Percentiles rank a stretch among this genome's conserved stretches.
phyloP scores from a whole-genome alignment of 495 filamentous ascomycete species.

The Clohesyomyces aquaticus region DNA sequence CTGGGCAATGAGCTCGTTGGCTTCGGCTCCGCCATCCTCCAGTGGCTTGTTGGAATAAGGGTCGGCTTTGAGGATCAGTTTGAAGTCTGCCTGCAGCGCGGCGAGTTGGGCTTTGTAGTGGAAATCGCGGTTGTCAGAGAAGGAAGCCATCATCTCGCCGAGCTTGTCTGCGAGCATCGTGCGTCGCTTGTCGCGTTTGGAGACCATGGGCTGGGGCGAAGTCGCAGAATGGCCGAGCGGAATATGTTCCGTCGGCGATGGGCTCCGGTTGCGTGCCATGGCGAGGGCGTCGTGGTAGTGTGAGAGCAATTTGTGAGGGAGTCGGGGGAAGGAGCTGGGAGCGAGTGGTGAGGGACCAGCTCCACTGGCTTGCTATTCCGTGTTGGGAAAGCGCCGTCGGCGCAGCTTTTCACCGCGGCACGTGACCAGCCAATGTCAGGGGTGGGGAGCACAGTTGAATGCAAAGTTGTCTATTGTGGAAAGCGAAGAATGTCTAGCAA shows the following conservation, averaged over 20 bases:
- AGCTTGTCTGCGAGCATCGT: slow-evolving; percentile 77
- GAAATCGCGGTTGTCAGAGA: slow-evolving; percentile 76
- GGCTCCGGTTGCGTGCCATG: slow-evolving; percentile 40
- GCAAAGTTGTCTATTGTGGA: no score
- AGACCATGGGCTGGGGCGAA: slow-evolving; percentile 53
- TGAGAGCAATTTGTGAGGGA: not conserved
- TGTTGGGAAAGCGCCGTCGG: not conserved
- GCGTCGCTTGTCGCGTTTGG: slow-evolving; percentile 90
- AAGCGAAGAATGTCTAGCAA: no score
- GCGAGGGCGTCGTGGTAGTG: not conserved
- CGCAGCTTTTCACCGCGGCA: not conserved
- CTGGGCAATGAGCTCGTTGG: slow-evolving; percentile 57
- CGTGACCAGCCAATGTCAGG: no score
- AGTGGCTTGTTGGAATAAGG: slow-evolving; percentile 74
- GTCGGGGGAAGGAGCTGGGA: slow-evolving; percentile 4
- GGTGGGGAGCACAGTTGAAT: no score
- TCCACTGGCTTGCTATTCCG: not conserved
- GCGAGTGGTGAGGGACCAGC: not conserved
- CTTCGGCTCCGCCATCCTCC: slow-evolving; percentile 68
- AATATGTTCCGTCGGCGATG: slow-evolving; percentile 34
- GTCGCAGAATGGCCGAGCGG: slow-evolving; percentile 40
- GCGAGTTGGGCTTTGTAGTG: slow-evolving; percentile 89
- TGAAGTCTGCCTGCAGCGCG: slow-evolving; percentile 86
- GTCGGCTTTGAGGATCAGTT: slow-evolving; percentile 79
- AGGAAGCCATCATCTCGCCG: slow-evolving; percentile 69